phyloP scores from a whole-genome alignment of 2,329 filamentous ascomycete species.

The Trematosphaeria pertusa region DNA sequence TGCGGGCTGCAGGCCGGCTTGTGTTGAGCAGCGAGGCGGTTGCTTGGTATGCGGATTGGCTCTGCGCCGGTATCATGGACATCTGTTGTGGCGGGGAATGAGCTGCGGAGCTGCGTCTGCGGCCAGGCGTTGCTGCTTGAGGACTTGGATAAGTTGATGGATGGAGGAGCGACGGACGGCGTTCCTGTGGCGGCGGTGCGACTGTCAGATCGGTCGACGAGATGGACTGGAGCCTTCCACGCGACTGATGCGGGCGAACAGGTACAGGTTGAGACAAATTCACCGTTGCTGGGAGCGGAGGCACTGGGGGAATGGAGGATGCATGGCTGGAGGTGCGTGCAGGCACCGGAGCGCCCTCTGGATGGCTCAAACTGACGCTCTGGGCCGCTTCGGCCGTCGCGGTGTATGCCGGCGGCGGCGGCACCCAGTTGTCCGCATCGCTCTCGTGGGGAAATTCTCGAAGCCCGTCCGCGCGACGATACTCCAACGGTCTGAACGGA shows the following conservation, averaged over 20 bases:
- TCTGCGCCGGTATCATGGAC: slow-evolving; percentile 14
- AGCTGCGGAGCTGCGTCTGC: slow-evolving; percentile 34
- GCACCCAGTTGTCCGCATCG: slow-evolving; percentile 87
- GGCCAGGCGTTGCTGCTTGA: slow-evolving; percentile 25
- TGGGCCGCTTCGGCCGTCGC: slow-evolving; percentile 59
- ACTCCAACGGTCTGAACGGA: slow-evolving; percentile 64
- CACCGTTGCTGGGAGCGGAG: slow-evolving; percentile 30
- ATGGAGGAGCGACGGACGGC: slow-evolving; percentile 41
- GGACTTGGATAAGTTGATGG: slow-evolving; percentile 44
- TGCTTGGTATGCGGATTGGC: slow-evolving; percentile 25
- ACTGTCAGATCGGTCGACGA: slow-evolving; percentile 34
- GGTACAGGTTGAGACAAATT: slow-evolving; percentile 25
- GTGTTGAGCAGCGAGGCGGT: slow-evolving; percentile 8
- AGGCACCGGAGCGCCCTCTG: slow-evolving; percentile 36
- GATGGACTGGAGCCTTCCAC: slow-evolving; percentile 24
- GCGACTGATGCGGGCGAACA: slow-evolving; percentile 26
- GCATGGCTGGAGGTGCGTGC: slow-evolving; percentile 5
- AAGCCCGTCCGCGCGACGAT: slow-evolving; percentile 72
- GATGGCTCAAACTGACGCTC: slow-evolving; percentile 48
- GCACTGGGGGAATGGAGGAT: slow-evolving; percentile 29
- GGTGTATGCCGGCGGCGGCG: slow-evolving; percentile 81
- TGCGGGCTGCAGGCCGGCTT: slow-evolving; percentile 21
- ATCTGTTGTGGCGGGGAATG: slow-evolving; percentile 20
- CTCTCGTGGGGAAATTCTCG: slow-evolving; percentile 82
- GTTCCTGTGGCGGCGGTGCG: slow-evolving; percentile 13